Base-by-base conservation (phyloP, 1,139 yeast genomes). In the Maudiozyma humilis region DNA sequence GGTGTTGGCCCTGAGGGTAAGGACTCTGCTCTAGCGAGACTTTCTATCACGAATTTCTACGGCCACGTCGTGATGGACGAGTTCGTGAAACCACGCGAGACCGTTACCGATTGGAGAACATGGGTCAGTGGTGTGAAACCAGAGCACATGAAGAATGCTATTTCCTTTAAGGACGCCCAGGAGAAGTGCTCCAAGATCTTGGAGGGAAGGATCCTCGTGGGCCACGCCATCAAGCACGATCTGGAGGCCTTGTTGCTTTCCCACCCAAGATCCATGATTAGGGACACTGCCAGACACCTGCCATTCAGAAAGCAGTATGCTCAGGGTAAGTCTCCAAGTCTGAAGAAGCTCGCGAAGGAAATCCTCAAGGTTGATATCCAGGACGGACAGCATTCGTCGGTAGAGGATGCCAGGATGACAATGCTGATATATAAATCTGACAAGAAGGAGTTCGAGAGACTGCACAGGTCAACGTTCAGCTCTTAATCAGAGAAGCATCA, bases 71-170 rank as follows among this genome's bases (percentile, higher is more conserved):
- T 89, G 0, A 68, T 81, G 49, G 96, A 89, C 62, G 68, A 72
- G 37, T 88, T 72, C 64, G 96, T 89, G 1, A 70, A 70, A 51
- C 96, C 96, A 1, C 66, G 70, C 32, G 88, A 81, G 53, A 68
- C 67, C 44, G 95, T 89, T 1, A 80, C 89, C 0, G 95, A 88
- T 62, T 89, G 93, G 88, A 73, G 96, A 61, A 89, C 96, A 0
- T 80, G 89, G 85, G 94, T 86, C n/a, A 81, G 93, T 61, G 97
- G 97, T 14, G 77, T 89, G 2, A 70, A 79, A 2, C 84, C 95
- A 0, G 63, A 66, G 7, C 76, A 82, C 58, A 78, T 88, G 83
- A 66, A 69, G 32, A 62, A 71, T 38, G 96, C 95, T 0, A 69
- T 82, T 0, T 51, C 75, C 1, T 82, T 84, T 54, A 70, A 73